Conservation (phyloP, 768 basidiomycete species). For the Pleurotus salmoneostramineus region DNA sequence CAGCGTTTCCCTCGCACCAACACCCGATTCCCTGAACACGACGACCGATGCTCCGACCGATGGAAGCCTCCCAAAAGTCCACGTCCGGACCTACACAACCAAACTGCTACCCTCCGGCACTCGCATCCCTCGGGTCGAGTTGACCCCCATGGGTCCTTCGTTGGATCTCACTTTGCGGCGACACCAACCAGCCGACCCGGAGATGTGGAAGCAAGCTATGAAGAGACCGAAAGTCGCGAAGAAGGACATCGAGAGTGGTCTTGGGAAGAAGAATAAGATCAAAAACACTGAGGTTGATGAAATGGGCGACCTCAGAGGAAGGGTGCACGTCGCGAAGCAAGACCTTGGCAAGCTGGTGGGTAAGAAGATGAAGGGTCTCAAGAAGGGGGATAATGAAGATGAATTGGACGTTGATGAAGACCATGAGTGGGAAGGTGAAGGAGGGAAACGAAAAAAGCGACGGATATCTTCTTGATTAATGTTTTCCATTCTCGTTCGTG, state of each 20-base stretch:
- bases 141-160: slow-evolving; percentile 88
- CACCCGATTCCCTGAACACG: slow-evolving; percentile 49
- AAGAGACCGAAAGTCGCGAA: slow-evolving; percentile 86
- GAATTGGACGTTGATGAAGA: slow-evolving; percentile 16
- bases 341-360: slow-evolving; percentile 84
- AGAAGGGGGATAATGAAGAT: slow-evolving; percentile 25
- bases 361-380: slow-evolving; percentile 95
- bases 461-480: neutral
- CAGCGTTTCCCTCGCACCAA: slow-evolving; percentile 71
- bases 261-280: slow-evolving; percentile 72
- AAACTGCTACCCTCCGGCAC: slow-evolving; percentile 73
- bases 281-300: slow-evolving; percentile 97
- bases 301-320: slow-evolving; percentile 94
- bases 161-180: slow-evolving; percentile 82
- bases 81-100: slow-evolving; percentile 84
- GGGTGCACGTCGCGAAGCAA: slow-evolving; percentile 86
- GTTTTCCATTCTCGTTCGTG: too few species aligned
- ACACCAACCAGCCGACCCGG: slow-evolving; percentile 69
- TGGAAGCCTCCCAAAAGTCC: slow-evolving; percentile 70
- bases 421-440: slow-evolving; percentile 12
- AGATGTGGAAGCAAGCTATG: slow-evolving; percentile 77
- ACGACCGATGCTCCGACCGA: slow-evolving; percentile 15
- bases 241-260: slow-evolving; percentile 77
- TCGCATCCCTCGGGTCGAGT: slow-evolving; percentile 75
- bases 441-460: slow-evolving; percentile 16